Evolutionary conservation across 495 filamentous ascomycete genomes (phyloP).

Genomic region (Aspergillus biplanus): DNA sequence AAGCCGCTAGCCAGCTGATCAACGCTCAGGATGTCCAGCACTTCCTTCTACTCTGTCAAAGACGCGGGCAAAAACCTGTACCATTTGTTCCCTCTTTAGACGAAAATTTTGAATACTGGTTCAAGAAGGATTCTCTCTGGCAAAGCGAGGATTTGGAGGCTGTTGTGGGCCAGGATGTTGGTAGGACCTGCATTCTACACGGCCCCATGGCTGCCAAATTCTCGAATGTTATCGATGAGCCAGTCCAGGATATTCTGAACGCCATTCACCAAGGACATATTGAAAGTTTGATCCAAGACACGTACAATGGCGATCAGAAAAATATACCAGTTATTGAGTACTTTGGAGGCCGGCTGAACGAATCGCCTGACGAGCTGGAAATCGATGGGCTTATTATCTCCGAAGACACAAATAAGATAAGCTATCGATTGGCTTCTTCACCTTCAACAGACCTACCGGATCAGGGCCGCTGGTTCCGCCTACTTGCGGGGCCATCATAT

Average conservation of each 20-base stretch:
- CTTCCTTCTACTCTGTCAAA: slow-evolving; percentile 90
- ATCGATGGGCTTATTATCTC: slow-evolving; percentile 81
- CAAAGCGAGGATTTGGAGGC: slow-evolving; percentile 97
- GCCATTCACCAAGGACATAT: slow-evolving; percentile 89
- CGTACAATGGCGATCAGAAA: slow-evolving; percentile 73
- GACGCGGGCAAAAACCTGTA: slow-evolving; percentile 92
- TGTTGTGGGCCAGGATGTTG: slow-evolving; percentile 93
- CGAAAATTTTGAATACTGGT: slow-evolving; percentile 96
- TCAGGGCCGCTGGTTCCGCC: slow-evolving; percentile 77
- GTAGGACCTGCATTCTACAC: slow-evolving; percentile 91
- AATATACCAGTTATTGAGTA: slow-evolving; percentile 88
- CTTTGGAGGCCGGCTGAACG: slow-evolving; percentile 81
- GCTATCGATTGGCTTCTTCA: slow-evolving; percentile 76
- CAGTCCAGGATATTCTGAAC: slow-evolving; percentile 90
- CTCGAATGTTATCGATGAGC: slow-evolving; percentile 85
- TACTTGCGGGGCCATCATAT: slow-evolving; percentile 81
- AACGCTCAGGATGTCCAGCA: slow-evolving; percentile 97
- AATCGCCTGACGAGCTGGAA: slow-evolving; percentile 58
- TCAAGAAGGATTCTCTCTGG: slow-evolving; percentile 99
- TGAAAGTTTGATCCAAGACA: slow-evolving; percentile 70
- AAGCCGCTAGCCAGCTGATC: slow-evolving; percentile 87
- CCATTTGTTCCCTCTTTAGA: slow-evolving; percentile 93
- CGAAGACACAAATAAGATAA: slow-evolving; percentile 72
- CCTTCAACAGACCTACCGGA: slow-evolving; percentile 74
- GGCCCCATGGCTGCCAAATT: slow-evolving; percentile 93